phyloP scores from a whole-genome alignment of 2,329 filamentous ascomycete genomes.

The Paraphaeosphaeria sporulosa region DNA sequence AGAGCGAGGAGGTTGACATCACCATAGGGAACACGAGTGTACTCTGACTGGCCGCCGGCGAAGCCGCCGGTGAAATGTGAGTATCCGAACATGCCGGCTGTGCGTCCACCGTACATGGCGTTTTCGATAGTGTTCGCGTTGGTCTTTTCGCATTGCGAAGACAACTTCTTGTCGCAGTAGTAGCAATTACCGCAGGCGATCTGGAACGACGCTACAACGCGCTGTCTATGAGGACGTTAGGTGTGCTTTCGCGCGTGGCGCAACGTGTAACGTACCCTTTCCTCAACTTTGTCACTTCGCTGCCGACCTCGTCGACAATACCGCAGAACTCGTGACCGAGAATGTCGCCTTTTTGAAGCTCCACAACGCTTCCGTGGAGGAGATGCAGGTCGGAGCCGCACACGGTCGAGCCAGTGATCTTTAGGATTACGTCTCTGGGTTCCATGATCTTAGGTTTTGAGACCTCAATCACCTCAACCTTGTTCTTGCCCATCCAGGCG shows the following conservation, averaged over 20 bases:
- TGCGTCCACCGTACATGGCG: constrained; percentile 80
- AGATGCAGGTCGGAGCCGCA: constrained; percentile 70
- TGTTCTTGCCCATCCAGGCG: constrained; percentile 83
- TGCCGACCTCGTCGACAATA: constrained; percentile 56
- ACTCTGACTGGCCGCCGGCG: constrained; percentile 87
- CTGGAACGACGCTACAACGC: constrained; percentile 87
- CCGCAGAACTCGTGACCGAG: constrained; percentile 62
- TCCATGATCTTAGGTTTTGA: constrained; percentile 77
- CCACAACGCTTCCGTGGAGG: constrained; percentile 56
- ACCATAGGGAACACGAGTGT: constrained; percentile 79
- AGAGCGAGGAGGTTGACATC: constrained; percentile 83
- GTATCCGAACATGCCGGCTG: constrained; percentile 70
- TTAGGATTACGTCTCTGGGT: constrained; percentile 78
- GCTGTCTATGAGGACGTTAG: constrained; percentile 39
- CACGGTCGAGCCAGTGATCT: constrained; percentile 72
- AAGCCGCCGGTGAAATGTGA: constrained; percentile 83
- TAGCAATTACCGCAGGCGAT: constrained; percentile 76
- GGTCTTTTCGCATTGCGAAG: constrained; percentile 80
- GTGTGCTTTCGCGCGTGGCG: background rate
- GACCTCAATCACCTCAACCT: constrained; percentile 73
- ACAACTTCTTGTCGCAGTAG: constrained; percentile 80
- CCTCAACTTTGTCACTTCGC: constrained; percentile 52
- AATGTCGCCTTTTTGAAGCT: constrained; percentile 60
- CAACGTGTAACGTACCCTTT: constrained; percentile 43
- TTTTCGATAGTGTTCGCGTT: constrained; percentile 76